Conservation (phyloP, 2,329 filamentous ascomycete genomes). For the Trichophyton verrucosum region DNA sequence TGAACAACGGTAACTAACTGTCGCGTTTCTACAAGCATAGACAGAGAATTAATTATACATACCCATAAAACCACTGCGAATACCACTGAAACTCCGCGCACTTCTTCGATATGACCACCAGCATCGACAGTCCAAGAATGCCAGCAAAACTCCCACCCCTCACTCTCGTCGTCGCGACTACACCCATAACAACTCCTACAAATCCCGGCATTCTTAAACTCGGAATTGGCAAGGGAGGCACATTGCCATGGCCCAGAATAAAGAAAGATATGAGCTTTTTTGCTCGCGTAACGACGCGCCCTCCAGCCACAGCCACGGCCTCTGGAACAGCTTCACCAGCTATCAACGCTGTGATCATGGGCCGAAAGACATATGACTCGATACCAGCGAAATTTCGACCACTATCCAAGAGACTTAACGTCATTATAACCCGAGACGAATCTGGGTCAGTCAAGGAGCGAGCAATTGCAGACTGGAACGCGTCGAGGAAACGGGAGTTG, state of each 20-base stretch:
- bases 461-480: constrained; percentile 26
- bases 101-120: not conserved
- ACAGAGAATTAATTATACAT: not conserved
- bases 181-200: constrained; percentile 35
- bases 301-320: constrained; percentile 16
- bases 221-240: constrained; percentile 71
- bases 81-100: not conserved
- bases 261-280: constrained; percentile 94
- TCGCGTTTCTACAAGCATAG: not conserved
- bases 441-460: constrained; percentile 20
- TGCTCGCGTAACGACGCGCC: constrained; percentile 68
- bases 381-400: constrained; percentile 71
- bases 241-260: constrained; percentile 78
- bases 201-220: constrained; percentile 46
- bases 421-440: constrained; percentile 56
- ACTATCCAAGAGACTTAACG: constrained; percentile 65
- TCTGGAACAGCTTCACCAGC: constrained; percentile 6
- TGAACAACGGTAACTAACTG: not conserved
- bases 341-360: constrained; percentile 81
- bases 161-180: constrained; percentile 89
- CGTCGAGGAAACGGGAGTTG: constrained; percentile 19
- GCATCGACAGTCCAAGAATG: not conserved
- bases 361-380: constrained; percentile 89
- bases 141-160: constrained; percentile 41
- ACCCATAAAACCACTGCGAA: not conserved